Evolutionary conservation across 1,139 yeast species (phyloP).

Genomic region (Zygosaccharomyces sapae): DNA sequence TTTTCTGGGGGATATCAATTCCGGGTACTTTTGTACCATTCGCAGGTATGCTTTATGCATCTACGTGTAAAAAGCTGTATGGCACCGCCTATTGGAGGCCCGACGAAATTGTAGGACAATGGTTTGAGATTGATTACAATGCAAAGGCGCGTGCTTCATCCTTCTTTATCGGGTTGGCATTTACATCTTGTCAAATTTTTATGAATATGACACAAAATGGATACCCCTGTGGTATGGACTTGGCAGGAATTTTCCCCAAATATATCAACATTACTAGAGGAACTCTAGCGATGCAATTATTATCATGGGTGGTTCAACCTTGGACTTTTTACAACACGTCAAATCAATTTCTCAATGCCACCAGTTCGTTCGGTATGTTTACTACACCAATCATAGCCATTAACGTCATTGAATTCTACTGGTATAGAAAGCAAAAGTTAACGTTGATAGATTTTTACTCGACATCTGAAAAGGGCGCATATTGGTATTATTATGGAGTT

Average conservation of each 20-base stretch:
- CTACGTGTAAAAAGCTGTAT: constrained; percentile 25
- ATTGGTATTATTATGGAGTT: constrained; percentile 32
- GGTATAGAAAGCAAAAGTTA: constrained; percentile 25
- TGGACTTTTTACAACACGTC: constrained; percentile 40
- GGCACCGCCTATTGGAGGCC: constrained; percentile 35
- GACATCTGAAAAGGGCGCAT: constrained; percentile 25
- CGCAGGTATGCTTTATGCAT: constrained; percentile 41
- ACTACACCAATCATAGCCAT: constrained; percentile 37
- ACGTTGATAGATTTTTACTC: constrained; percentile 31
- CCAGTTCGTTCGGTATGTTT: constrained; percentile 36
- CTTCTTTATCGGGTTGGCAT: constrained; percentile 31
- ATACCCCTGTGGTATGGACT: constrained; percentile 40
- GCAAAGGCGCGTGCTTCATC: constrained; percentile 34
- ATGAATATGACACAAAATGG: constrained; percentile 36
- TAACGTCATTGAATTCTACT: constrained; percentile 34
- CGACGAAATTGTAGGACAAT: constrained; percentile 25
- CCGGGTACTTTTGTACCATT: constrained; percentile 40
- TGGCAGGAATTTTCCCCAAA: constrained; percentile 36
- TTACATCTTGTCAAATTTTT: constrained; percentile 32
- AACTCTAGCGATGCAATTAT: constrained; percentile 36
- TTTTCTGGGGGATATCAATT: constrained; percentile 31
- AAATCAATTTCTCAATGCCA: constrained; percentile 36
- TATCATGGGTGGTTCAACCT: constrained; percentile 40
- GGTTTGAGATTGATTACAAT: constrained; percentile 25
- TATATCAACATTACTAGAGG: constrained; percentile 38